Percentiles rank a stretch among this genome's conserved stretches.
phyloP scores from a whole-genome alignment of 805 yeast genomes.

The Pichia phayaonensis region DNA sequence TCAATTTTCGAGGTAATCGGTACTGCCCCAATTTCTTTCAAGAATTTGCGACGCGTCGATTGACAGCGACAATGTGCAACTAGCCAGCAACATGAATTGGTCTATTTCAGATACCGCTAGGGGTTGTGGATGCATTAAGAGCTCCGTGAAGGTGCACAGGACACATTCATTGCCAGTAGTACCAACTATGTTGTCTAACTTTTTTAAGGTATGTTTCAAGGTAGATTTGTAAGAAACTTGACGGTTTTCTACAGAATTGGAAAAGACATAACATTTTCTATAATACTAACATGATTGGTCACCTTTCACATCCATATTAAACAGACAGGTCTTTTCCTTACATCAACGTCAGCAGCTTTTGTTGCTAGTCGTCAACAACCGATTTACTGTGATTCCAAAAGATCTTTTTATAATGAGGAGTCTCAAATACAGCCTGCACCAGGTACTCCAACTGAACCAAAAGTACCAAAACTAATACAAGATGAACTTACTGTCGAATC shows the following conservation, averaged over 20 bases:
- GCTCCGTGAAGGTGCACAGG: neutral
- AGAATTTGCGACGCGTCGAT: neutral
- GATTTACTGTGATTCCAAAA: constrained; percentile 19
- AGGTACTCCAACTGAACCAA: constrained; percentile 19
- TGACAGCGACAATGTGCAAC: neutral
- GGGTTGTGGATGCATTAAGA: neutral
- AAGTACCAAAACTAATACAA: constrained; percentile 15
- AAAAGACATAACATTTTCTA: neutral
- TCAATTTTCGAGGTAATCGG: too few relatives aligned
- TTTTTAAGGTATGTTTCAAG: neutral
- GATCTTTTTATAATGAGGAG: constrained; percentile 22
- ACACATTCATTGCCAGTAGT: neutral
- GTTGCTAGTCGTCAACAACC: neutral
- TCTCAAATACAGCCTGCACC: constrained; percentile 12
- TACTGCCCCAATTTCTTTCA: too few relatives aligned
- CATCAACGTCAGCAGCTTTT: constrained; percentile 1
- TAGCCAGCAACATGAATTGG: neutral
- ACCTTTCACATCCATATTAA: neutral
- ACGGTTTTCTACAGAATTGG: neutral
- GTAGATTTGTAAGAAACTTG: neutral
- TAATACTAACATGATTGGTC: neutral
- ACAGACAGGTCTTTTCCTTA: constrained; percentile 7
- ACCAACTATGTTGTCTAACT: neutral
- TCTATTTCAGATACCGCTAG: too few relatives aligned
- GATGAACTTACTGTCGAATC: constrained; percentile 11